A percentile compares a stretch with the other conserved stretches of the same genome.
phyloP scores from a whole-genome alignment of 495 filamentous ascomycete genomes.

The Aspergillus hancockii region DNA sequence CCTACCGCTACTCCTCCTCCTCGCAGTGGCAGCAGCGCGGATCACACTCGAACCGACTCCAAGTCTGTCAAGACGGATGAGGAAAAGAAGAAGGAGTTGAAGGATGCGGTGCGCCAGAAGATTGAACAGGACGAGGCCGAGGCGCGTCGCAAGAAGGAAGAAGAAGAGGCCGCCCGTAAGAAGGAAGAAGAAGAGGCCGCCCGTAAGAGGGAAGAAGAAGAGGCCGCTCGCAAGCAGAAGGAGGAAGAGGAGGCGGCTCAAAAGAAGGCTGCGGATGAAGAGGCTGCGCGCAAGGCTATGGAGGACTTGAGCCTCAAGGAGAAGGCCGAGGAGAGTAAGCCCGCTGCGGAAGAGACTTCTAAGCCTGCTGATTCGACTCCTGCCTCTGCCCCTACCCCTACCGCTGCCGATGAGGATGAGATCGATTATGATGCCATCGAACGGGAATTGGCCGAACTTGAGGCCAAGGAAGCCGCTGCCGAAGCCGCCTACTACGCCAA shows the following conservation, averaged over 20 bases:
- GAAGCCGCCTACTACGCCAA: constrained; percentile 61
- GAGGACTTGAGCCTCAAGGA: constrained; percentile 42
- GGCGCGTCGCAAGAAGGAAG: constrained; percentile 52
- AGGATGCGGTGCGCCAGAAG: constrained; percentile 65
- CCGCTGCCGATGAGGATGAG: constrained; percentile 48
- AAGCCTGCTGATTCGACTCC: constrained; percentile 21
- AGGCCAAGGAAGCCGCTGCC: constrained; percentile 60
- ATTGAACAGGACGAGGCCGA: constrained; percentile 57
- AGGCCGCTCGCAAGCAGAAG: constrained; percentile 23
- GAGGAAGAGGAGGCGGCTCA: constrained; percentile 27
- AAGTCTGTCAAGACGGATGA: constrained; percentile 64
- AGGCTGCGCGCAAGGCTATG: constrained; percentile 33
- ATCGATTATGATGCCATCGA: constrained; percentile 54
- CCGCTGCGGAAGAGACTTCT: constrained; percentile 42
- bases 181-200: constrained; percentile 11
- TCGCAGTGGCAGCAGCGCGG: constrained; percentile 51
- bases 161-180: constrained; percentile 37
- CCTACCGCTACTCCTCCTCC: constrained; percentile 65
- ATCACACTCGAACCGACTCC: constrained; percentile 61
- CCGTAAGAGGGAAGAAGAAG: constrained; percentile 48
- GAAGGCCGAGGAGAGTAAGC: constrained; percentile 41
- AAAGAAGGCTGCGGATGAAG: constrained; percentile 30
- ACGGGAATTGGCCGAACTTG: constrained; percentile 52
- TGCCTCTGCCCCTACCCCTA: constrained; percentile 35
- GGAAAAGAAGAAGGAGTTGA: constrained; percentile 69